Percentiles rank a stretch among this genome's conserved stretches.
phyloP scores from a whole-genome alignment of 1,139 yeast species.

The Taphrina wiesneri region DNA sequence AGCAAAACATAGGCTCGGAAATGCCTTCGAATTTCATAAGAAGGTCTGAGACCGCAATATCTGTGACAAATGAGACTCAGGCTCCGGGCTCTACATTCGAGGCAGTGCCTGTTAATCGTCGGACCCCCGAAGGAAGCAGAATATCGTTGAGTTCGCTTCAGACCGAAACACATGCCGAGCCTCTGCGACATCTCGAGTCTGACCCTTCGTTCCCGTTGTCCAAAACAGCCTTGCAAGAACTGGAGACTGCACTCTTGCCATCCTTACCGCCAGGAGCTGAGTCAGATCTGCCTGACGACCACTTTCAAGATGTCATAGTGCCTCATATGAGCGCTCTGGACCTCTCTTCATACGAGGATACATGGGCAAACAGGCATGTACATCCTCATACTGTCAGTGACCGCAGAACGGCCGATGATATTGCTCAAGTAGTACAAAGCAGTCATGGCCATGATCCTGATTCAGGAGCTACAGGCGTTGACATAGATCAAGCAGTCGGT shows the following conservation, averaged over 20 bases:
- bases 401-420: too few species aligned
- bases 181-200: not conserved
- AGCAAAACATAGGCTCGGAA: not conserved
- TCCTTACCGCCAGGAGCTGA: not conserved
- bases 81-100: too few species aligned
- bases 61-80: not conserved
- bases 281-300: not conserved
- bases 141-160: not conserved
- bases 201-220: not conserved
- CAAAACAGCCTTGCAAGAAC: not conserved
- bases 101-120: not conserved
- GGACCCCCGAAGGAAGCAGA: not conserved
- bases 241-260: conserved; percentile 3
- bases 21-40: not conserved
- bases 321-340: not conserved
- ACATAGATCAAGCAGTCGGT: too few species aligned
- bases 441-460: too few species aligned
- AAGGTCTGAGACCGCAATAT: not conserved
- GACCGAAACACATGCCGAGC: not conserved
- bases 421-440: too few species aligned
- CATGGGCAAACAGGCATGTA: too few species aligned
- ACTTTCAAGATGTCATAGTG: not conserved
- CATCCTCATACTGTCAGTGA: too few species aligned
- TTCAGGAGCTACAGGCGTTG: too few species aligned
- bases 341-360: too few species aligned